Evolutionary conservation across 352 stramenopile species (phyloP), one percentile per base, ranked within the genome.

Genomic region (Phytophthora pini): DNA sequence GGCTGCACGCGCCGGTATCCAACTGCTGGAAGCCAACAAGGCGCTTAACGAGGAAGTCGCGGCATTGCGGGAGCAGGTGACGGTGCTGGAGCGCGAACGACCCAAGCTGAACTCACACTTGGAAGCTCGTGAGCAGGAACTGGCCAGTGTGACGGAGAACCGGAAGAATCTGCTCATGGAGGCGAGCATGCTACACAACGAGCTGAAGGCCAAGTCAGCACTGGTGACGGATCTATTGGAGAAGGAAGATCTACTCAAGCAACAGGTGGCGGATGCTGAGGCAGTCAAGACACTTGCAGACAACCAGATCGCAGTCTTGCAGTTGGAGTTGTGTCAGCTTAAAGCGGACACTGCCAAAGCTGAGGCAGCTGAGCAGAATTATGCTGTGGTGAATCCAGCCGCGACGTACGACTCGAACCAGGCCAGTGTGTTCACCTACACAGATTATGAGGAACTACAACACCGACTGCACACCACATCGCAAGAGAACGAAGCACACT

Each of bases 21-120:
- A 86, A 49, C 61, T 94, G 34, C 61, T 94, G 46, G 86, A 94
- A 69, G 76, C 84, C 55, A 94, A 92, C 41, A 72, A 83, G 31
- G 84, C 88, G 49, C 67, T 94, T 6, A 70, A 87, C 32, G 76
- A 82, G 38, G 80, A 92, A 52, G 82, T 87, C 3, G 54, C 48
- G 15, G 80, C 83, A 11, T 65, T 94, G 39, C 80, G 78, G 8
- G 70, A 77, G n/a, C 84, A 92, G 45, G 64, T 90, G 53, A 68
- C 67, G 22, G 65, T 80, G 47, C 68, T 92, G 34, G 74, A 90
- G 64, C 72, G 56, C 34, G 79, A 90, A 50, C 68, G 71, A 0
- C 81, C 78, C 4, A 74, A 72, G n/a, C 60, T 94, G 11, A 53
- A 49, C 7, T 51, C 72, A 2, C 79, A 81, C 55, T 64, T 92